Conservation (phyloP, 208 protist genomes). For the Trypanosomatidae sp. region DNA sequence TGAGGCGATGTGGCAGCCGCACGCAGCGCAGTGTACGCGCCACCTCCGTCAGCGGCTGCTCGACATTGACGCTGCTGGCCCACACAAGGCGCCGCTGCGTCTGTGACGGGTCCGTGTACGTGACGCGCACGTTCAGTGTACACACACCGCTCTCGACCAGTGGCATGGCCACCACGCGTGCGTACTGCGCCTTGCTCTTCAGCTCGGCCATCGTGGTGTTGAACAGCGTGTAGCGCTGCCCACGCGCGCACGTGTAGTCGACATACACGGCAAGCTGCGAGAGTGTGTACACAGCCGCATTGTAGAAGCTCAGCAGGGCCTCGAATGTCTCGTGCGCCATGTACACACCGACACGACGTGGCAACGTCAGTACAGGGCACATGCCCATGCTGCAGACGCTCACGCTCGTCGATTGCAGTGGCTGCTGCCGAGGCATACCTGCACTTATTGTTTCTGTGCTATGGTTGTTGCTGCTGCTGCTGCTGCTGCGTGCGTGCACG, state of each 20-base stretch:
- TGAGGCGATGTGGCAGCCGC: neutral
- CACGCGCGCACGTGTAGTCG: constrained; percentile 10
- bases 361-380: constrained; percentile 30
- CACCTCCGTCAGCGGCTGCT: constrained; percentile 27
- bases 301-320: constrained; percentile 54
- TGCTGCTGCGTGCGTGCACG: neutral
- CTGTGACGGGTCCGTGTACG: constrained; percentile 30
- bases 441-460: neutral
- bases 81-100: constrained; percentile 29
- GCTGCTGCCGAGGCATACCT: neutral
- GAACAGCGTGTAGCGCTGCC: constrained; percentile 5
- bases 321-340: constrained; percentile 36
- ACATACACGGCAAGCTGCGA: constrained; percentile 12
- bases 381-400: constrained; percentile 23
- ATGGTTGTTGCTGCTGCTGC: neutral
- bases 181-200: constrained; percentile 15
- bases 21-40: constrained; percentile 11
- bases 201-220: constrained; percentile 9
- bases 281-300: constrained; percentile 43
- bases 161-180: constrained; percentile 4
- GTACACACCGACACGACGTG: constrained; percentile 26
- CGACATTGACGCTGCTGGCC: constrained; percentile 26
- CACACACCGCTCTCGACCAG: constrained; percentile 14
- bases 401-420: too few relatives aligned
- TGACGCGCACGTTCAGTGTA: constrained; percentile 28